Base-by-base conservation (phyloP, 1,284 basidiomycete genomes). In the Cutaneotrichosporon mucoides region DNA sequence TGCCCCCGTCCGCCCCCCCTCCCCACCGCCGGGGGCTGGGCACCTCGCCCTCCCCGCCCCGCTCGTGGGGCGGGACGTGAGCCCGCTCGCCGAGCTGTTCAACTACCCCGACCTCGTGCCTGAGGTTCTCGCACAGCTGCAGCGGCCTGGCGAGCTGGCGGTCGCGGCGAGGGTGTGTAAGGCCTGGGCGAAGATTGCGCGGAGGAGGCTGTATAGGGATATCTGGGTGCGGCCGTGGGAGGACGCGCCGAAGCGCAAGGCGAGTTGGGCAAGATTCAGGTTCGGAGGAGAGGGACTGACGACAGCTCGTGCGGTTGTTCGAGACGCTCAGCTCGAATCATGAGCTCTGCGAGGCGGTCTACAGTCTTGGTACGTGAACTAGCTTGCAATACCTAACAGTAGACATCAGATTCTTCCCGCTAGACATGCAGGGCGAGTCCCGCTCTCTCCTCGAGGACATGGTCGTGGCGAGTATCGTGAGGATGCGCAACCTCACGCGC, bases 221-320 rank as follows among this genome's bases (percentile, higher is more conserved):
- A 58, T 78, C 1, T 78, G 76, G 77, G 64, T 78, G 4, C 64
- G 75, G 55, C 75, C 77, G 2, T 78, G 76, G 75, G 75, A 78
- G 58, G 63, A 64, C 9, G 65, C 57, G 15, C 64, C 68, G 12
- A 66, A 69, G 44, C 44, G 42, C 12, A 67, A 67, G 49, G 67
- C 24, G 24, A 24, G 24, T 24, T 66, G 37, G 1, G 61, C 35
- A 38, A 3, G 24, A 9, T 40, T 2, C 12, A 40, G 38, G 8
- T 9, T 9, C 2, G 12, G 38, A 9, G 38, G 12, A 9, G 12
- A 35, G 6, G 1, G 10, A 43, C 61, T 69, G 37, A 61, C 48
- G 2, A 6, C 55, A 76, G 73, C 67, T 77, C 7, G 53, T 70
- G 1, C 52, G 70, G 6, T 63, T 78, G 2, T 76, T 77, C 41